Evolutionary conservation across 2,329 filamentous ascomycete species (phyloP), one percentile per base, ranked within the genome.

Genomic region (Colletotrichum sidae): DNA sequence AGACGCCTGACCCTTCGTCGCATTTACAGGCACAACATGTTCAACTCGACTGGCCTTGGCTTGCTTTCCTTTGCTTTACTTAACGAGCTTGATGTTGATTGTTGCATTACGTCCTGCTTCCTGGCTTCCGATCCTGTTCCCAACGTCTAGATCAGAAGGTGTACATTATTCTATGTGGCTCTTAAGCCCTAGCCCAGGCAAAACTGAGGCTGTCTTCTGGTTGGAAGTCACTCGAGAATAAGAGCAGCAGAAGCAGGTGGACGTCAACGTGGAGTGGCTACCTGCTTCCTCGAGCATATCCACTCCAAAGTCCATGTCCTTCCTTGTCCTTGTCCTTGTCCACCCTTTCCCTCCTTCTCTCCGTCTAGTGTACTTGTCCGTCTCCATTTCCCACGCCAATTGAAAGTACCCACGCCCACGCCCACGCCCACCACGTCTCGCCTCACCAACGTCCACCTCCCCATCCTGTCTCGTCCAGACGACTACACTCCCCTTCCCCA

Each of bases 401-500:
- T 25, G 25, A 25, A 25, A 25, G 25, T 25, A 25, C n/a, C n/a
- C n/a, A n/a, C n/a, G n/a, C 25, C 25, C n/a, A 46, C n/a, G 5
- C 44, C 44, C 15, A 46, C 25, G 25, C 25, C 44, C 44, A 46
- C 44, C 52, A 33, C 52, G 11, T 42, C 33, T 25, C 25, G 25
- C 25, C 52, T 55, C 57, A 38, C 33, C 35, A 39, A 52, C 39
- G 33, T 45, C 56, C 56, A 45, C 42, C 42, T 56, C n/a, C 54
- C 42, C 17, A 17, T 50, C 55, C 55, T 15, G 39, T 55, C 53
- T 34, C 34, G 52, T 60, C 61, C 61, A 60, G 61, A 60, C 54
- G 35, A 55, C 41, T 50, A 54, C 60, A 47, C 44, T 64, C 47
- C 50, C 47, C 44, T 67, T 59, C 53, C 59, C 60, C 59, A 67